Evolutionary conservation across 2,329 filamentous ascomycete genomes (phyloP), one percentile per base, ranked within the genome.

Genomic region (Lasiodiplodia sp.): DNA sequence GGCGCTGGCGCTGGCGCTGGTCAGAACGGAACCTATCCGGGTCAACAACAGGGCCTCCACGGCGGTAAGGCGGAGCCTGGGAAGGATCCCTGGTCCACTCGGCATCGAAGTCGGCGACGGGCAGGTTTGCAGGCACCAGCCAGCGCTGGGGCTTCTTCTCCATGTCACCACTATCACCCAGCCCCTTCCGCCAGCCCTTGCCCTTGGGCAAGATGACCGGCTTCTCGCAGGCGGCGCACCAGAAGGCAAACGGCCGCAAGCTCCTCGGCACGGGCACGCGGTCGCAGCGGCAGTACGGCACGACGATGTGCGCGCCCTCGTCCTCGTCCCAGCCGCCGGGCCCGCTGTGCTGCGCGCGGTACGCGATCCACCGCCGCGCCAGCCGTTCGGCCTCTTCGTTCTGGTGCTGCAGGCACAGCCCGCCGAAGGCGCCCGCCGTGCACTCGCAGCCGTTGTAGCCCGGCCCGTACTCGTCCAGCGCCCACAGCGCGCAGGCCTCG

Each of bases 151-250:
- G 25, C 25, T 3, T 23, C 25, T 34, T 34, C 31, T 28, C 28
- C 28, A 28, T 28, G 4, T 28, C 4, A 28, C 28, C 1, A 28
- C 28, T 25, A 25, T 4, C 4, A 28, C 25, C 25, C 28, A 28
- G 28, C 23, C 6, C 21, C 1, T 3, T 3, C 10, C 10, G 7
- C 58, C 58, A 63, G 18, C 40, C 16, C 37, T 12, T 6, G 8
- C n/a, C 40, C 16, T n/a, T 18, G 7, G 40, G 40, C 28, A 47
- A 18, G 23, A 63, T 16, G 8, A 63, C 44, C 1, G 40, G 25
- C 3, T 31, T 4, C 58, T 49, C 23, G 28, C 58, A 63, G 8
- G 25, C 58, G 8, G 25, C 58, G 58, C 58, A 63, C 58, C 58
- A 63, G 28, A 63, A 63, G 8, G 58, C 58, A n/a, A 51, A 63